Evolutionary conservation across 352 stramenopile species (phyloP).

Genomic region (Globisporangium paddicum): DNA sequence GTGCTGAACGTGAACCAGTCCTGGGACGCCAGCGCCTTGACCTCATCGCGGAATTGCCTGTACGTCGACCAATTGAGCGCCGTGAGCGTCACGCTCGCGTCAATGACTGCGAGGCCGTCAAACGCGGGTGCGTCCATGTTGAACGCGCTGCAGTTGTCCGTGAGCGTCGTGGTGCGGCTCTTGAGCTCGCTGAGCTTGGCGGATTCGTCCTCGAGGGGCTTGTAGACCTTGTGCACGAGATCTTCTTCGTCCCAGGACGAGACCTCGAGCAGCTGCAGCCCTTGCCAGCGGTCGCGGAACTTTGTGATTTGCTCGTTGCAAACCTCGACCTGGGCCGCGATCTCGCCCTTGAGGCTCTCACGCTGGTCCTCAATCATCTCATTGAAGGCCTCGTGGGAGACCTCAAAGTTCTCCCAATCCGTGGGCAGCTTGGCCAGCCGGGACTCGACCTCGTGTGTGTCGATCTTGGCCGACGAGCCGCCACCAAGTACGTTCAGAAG

Average conservation of each 20-base stretch:
- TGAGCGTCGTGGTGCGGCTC: constrained; percentile 46
- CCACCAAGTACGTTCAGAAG: constrained; percentile 44
- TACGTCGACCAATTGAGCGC: constrained; percentile 85
- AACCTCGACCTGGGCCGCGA: constrained; percentile 86
- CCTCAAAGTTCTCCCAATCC: constrained; percentile 93
- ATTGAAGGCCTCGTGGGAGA: constrained; percentile 92
- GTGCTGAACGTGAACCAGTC: constrained; percentile 94
- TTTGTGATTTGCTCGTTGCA: constrained; percentile 89
- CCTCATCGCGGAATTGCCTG: constrained; percentile 80
- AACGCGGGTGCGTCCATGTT: constrained; percentile 82
- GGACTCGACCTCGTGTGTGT: constrained; percentile 74
- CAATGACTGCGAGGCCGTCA: constrained; percentile 67
- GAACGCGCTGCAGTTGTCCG: constrained; percentile 85
- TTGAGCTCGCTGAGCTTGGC: constrained; percentile 78
- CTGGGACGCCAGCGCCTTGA: constrained; percentile 56
- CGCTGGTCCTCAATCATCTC: constrained; percentile 95
- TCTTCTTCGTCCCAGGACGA: constrained; percentile 67
- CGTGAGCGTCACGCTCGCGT: constrained; percentile 68
- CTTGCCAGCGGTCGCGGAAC: constrained; percentile 87
- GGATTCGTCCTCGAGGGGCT: constrained; percentile 80
- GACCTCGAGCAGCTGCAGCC: constrained; percentile 83
- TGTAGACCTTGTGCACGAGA: constrained; percentile 71
- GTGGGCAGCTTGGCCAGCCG: constrained; percentile 74
- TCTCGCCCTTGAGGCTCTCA: constrained; percentile 85
- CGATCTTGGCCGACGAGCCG: constrained; percentile 37